Conservation (phyloP, 179 eudicot genomes). For the Beta corolliflora region DNA sequence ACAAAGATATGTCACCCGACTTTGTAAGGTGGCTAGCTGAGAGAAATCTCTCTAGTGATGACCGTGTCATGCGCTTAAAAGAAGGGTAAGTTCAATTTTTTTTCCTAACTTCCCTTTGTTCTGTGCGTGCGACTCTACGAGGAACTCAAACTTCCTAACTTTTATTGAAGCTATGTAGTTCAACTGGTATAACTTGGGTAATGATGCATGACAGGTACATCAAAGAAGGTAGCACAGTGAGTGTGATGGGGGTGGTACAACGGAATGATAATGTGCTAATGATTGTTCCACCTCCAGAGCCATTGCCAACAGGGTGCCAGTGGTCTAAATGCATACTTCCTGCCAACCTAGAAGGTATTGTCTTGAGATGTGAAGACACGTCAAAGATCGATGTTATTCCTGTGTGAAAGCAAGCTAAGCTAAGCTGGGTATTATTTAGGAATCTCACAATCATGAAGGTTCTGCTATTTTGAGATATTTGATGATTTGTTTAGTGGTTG, state of each 20-base stretch:
- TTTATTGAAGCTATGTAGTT: too few relatives aligned
- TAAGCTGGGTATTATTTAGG: conserved; percentile 4
- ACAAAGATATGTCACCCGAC: conserved; percentile 76
- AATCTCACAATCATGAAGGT: conserved; percentile 29
- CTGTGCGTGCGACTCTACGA: too few relatives aligned
- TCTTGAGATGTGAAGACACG: conserved; percentile 94
- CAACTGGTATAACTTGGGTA: not conserved
- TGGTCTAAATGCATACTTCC: conserved; percentile 91
- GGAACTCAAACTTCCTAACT: too few relatives aligned
- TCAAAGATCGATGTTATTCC: conserved; percentile 92
- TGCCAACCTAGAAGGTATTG: conserved; percentile 83
- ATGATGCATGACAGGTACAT: conserved; percentile 55
- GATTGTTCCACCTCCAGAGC: conserved; percentile 92
- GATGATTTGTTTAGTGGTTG: conserved; percentile 33
- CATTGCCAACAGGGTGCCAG: conserved; percentile 93
- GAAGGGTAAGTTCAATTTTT: conserved; percentile 63
- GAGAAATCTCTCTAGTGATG: conserved; percentile 84
- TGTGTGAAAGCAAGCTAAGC: conserved; percentile 46
- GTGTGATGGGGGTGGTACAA: conserved; percentile 94
- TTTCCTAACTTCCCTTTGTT: not conserved
- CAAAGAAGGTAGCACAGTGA: conserved; percentile 98
- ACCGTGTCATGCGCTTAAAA: conserved; percentile 84
- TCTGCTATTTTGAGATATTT: conserved; percentile 32
- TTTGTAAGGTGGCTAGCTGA: conserved; percentile 75
- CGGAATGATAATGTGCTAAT: conserved; percentile 89